Percentiles rank a stretch among this genome's conserved stretches.
Conservation (phyloP, 257 asterid genomes). For the Cruciata laevipes region DNA sequence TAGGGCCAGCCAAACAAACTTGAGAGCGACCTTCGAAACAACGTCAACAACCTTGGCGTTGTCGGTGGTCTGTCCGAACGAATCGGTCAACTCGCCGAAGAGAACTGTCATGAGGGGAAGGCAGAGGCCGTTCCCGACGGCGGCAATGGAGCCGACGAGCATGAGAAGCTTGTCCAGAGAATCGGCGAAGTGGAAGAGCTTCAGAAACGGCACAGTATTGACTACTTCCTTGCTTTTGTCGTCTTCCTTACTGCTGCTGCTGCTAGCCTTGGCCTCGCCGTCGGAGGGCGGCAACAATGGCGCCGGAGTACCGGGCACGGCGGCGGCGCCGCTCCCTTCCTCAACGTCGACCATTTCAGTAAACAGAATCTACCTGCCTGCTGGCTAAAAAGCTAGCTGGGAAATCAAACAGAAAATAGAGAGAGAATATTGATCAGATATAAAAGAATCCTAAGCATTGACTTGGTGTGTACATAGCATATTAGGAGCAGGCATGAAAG, state of each 20-base stretch:
- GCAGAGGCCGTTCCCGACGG: constrained; percentile 62
- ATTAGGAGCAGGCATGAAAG: too few relatives aligned
- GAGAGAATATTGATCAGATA: not conserved
- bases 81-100: constrained; percentile 61
- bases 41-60: constrained; percentile 26
- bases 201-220: constrained; percentile 51
- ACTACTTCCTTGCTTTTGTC: constrained; percentile 14
- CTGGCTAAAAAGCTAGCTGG: not conserved
- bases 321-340: not conserved
- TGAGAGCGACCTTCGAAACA: constrained; percentile 60
- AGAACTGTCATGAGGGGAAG: constrained; percentile 67
- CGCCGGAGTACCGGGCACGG: not conserved
- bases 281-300: not conserved
- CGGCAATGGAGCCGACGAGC: constrained; percentile 54
- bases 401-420: not conserved
- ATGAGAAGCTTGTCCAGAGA: constrained; percentile 49
- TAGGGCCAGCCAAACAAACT: constrained; percentile 58
- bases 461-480: not conserved
- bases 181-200: constrained; percentile 68
- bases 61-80: constrained; percentile 41
- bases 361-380: not conserved
- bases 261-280: not conserved
- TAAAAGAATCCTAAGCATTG: not conserved
- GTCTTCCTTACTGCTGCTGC: constrained; percentile 4
- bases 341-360: not conserved